phyloP scores from a whole-genome alignment of 1,139 yeast genomes.

The Zhuliangozyma parablackwelliae region DNA sequence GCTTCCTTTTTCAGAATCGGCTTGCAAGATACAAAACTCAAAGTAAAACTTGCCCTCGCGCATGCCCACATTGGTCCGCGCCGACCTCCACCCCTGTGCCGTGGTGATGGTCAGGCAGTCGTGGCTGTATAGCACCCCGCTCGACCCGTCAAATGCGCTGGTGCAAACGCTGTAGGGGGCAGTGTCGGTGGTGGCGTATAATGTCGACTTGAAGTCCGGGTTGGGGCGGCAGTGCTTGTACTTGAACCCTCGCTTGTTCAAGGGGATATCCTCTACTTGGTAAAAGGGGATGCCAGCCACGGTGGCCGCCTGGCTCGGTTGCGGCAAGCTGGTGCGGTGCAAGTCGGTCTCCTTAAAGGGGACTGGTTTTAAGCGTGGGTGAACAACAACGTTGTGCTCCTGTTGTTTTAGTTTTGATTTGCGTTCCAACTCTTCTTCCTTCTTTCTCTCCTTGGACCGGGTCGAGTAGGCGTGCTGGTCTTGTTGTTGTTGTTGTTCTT shows the following conservation, averaged over 20 bases:
- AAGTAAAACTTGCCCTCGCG: slow-evolving; percentile 79
- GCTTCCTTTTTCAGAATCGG: slow-evolving; percentile 30
- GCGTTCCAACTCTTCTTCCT: slow-evolving; percentile 13
- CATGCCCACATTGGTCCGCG: slow-evolving; percentile 69
- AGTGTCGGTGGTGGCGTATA: slow-evolving; percentile 72
- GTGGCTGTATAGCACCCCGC: slow-evolving; percentile 48
- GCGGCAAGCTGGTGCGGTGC: slow-evolving; percentile 6
- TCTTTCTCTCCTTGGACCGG: slow-evolving; percentile 19
- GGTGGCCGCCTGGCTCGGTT: slow-evolving; percentile 5
- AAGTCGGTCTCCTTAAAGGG: slow-evolving; percentile 36
- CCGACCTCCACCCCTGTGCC: slow-evolving; percentile 75
- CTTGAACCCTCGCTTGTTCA: slow-evolving; percentile 76
- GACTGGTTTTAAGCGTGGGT: slow-evolving; percentile 45
- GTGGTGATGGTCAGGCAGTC: slow-evolving; percentile 47
- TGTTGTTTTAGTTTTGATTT: slow-evolving; percentile 21
- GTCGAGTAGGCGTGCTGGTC: slow-evolving; percentile 19
- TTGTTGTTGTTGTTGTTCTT: slow-evolving; percentile 2
- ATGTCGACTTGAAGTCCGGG: slow-evolving; percentile 51
- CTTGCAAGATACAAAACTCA: slow-evolving; percentile 58
- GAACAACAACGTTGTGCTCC: slow-evolving; percentile 29
- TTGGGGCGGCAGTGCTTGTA: slow-evolving; percentile 78
- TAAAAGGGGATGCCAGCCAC: slow-evolving; percentile 28
- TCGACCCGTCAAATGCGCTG: slow-evolving; percentile 69
- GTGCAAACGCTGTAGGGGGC: slow-evolving; percentile 63
- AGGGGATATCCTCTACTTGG: slow-evolving; percentile 70